Percentiles rank a stretch among this genome's conserved stretches.
Evolutionary conservation across 352 stramenopile genomes (phyloP).

Genomic region (Phytophthora capsici): DNA sequence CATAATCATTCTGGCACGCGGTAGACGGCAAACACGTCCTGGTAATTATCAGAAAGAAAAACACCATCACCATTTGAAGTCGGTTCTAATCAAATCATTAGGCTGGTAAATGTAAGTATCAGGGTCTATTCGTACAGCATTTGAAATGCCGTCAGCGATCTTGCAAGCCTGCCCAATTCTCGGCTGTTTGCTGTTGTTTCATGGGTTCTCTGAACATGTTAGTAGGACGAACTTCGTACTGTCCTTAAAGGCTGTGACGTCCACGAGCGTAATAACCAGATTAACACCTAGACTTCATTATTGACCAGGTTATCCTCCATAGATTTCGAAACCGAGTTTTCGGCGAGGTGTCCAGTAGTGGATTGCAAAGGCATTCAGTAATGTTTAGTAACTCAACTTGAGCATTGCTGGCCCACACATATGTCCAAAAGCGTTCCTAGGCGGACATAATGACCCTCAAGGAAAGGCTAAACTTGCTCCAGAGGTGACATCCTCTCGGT

Average conservation of each 20-base stretch:
- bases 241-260: too few species aligned
- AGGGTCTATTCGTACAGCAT: neutral
- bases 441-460: neutral
- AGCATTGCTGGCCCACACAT: constrained; percentile 8
- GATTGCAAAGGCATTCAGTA: neutral
- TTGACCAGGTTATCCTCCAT: neutral
- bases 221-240: too few species aligned
- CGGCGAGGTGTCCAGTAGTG: neutral
- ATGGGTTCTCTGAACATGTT: too few species aligned
- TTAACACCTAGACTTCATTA: too few species aligned
- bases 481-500: neutral
- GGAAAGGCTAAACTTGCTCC: too few species aligned
- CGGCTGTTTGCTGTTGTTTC: too few species aligned
- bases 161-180: too few species aligned
- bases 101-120: neutral
- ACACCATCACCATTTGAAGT: too few species aligned
- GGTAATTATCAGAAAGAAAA: too few species aligned
- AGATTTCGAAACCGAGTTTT: neutral
- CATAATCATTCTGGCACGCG: too few species aligned
- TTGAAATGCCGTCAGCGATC: neutral
- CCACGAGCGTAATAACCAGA: too few species aligned
- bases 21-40: too few species aligned
- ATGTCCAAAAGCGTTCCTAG: constrained; percentile 4
- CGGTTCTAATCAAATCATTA: neutral
- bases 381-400: neutral